A percentile compares a stretch with the other conserved stretches of the same genome.
Evolutionary conservation across 495 filamentous ascomycete genomes (phyloP).

Genomic region (Aspergillus biplanus): DNA sequence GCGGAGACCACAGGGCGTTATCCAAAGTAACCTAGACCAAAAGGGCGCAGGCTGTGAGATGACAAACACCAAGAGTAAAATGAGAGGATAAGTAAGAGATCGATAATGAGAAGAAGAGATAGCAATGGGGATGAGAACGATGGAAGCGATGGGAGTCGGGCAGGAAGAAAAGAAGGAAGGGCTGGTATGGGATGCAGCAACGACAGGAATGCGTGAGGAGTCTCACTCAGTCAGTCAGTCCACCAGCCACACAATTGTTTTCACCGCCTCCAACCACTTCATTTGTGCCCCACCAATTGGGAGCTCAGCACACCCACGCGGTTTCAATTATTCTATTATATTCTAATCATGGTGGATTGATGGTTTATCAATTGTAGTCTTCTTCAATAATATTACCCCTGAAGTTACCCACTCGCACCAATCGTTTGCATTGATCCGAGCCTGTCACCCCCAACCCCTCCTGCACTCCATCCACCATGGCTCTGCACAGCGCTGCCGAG

Average conservation of each 20-base stretch:
- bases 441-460: slow-evolving; percentile 13
- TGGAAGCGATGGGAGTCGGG: slow-evolving; percentile 5
- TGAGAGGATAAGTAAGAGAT: slow-evolving; percentile 16
- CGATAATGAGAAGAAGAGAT: slow-evolving; percentile 3
- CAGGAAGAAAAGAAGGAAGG: slow-evolving; percentile 5
- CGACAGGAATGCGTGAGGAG: slow-evolving; percentile 13
- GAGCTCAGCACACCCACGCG: not conserved
- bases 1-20: slow-evolving; percentile 9
- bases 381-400: not conserved
- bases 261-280: slow-evolving; percentile 7
- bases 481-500: slow-evolving; percentile 43
- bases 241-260: slow-evolving; percentile 24
- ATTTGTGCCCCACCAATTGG: not conserved
- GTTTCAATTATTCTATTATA: not conserved
- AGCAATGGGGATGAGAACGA: slow-evolving; percentile 12
- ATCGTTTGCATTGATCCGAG: slow-evolving; percentile 1
- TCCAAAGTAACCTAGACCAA: slow-evolving; percentile 5
- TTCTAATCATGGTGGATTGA: not conserved
- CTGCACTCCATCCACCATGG: slow-evolving; percentile 28
- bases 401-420: not conserved
- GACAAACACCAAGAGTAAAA: slow-evolving; percentile 4
- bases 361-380: not conserved
- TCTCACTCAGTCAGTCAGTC: slow-evolving; percentile 3
- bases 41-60: not conserved
- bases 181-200: slow-evolving; percentile 10